These are phyloP conservation scores for Amanita inopinata DNA, from an alignment of 768 basidiomycete genomes.

Conservation along the genomic window DNA sequence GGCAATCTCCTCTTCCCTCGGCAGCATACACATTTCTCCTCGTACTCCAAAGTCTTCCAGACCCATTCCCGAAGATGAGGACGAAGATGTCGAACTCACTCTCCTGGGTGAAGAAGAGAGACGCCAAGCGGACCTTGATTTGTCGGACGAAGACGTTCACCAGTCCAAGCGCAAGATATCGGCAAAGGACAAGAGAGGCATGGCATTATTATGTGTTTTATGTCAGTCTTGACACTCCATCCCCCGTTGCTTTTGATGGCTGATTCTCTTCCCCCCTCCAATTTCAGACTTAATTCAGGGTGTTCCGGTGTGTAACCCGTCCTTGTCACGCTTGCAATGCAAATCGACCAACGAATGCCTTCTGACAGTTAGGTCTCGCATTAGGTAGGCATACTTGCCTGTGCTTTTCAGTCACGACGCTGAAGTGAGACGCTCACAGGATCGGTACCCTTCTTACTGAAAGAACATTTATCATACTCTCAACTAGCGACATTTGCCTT, in stretches of 20 bases:
- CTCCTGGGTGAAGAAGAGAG: constrained; percentile 51
- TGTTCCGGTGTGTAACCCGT: constrained; percentile 58
- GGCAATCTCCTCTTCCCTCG: constrained; percentile 48
- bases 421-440: constrained; percentile 34
- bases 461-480: constrained; percentile 93
- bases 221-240: too few species aligned
- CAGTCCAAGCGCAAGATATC: constrained; percentile 44
- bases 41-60: constrained; percentile 36
- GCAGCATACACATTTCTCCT: constrained; percentile 49
- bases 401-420: constrained; percentile 6
- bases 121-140: constrained; percentile 31
- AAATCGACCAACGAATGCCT: constrained; percentile 7
- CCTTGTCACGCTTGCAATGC: constrained; percentile 5
- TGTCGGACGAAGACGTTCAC: constrained; percentile 24
- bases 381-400: constrained; percentile 41
- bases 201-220: constrained; percentile 76
- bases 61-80: constrained; percentile 24
- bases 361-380: constrained; percentile 69
- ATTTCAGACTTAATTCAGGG: constrained; percentile 71
- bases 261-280: too few species aligned
- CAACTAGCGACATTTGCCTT: constrained; percentile 92
- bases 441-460: constrained; percentile 92
- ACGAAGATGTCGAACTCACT: constrained; percentile 53
- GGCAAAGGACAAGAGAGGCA: constrained; percentile 71
- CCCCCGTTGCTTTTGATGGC: too few species aligned